Evolutionary conservation across 305 asterid genomes (phyloP).

Genomic region (Fraxinus nigra): DNA sequence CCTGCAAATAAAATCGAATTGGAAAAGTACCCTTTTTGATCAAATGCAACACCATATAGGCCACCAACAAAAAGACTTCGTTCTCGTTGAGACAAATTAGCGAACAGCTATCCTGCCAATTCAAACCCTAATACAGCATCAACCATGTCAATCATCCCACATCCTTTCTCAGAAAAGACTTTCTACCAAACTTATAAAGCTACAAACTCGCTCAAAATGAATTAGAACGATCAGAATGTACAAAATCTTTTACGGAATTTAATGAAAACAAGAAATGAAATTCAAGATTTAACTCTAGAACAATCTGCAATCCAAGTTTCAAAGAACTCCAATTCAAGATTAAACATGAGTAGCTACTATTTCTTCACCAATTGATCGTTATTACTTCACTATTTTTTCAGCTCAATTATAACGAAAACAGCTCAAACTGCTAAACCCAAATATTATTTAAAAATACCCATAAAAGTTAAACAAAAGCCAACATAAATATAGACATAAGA

Average conservation of each 20-base stretch:
- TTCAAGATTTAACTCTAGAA: background rate
- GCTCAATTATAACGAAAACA: slow-evolving; percentile 22
- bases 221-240: background rate
- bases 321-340: slow-evolving; percentile 14
- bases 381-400: slow-evolving; percentile 1
- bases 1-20: slow-evolving; percentile 48
- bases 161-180: background rate
- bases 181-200: background rate
- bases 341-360: slow-evolving; percentile 4
- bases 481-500: slow-evolving; percentile 12
- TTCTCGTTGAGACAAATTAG: slow-evolving; percentile 22
- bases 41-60: background rate
- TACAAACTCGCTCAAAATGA: background rate
- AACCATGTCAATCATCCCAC: background rate
- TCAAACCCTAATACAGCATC: background rate
- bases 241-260: background rate
- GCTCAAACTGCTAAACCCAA: slow-evolving; percentile 11
- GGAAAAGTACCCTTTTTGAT: background rate
- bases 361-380: background rate
- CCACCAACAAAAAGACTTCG: slow-evolving; percentile 12
- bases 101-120: slow-evolving; percentile 9
- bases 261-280: background rate
- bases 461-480: slow-evolving; percentile 22
- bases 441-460: slow-evolving; percentile 1
- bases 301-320: slow-evolving; percentile 7